Conservation (phyloP, 1,284 basidiomycete species). For the Pascua guehoae region DNA sequence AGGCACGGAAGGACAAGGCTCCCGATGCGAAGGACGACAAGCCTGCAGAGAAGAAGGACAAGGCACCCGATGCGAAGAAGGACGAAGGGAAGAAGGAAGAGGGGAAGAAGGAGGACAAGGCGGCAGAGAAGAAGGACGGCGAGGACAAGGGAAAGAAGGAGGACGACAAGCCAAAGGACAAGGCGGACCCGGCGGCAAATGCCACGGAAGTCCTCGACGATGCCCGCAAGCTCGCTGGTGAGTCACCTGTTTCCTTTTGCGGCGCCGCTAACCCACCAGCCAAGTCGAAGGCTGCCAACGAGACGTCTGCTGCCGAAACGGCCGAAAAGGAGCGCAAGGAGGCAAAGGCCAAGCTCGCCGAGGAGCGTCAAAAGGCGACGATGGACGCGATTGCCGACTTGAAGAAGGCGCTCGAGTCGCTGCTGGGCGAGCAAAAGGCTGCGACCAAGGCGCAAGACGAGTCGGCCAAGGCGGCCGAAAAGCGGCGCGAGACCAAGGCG, state of each 20-base stretch:
- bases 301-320: neutral
- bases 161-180: neutral
- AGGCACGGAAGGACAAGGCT: neutral
- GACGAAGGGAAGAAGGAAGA: constrained; percentile 48
- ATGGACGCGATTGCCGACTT: constrained; percentile 37
- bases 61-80: constrained; percentile 44
- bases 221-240: constrained; percentile 1
- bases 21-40: constrained; percentile 7
- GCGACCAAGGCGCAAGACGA: constrained; percentile 31
- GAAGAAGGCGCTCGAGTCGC: constrained; percentile 33
- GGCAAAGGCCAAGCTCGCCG: constrained; percentile 26
- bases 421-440: constrained; percentile 35
- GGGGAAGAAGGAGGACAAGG: constrained; percentile 29
- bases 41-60: neutral
- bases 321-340: constrained; percentile 5
- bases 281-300: constrained; percentile 1
- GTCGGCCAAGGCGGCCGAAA: constrained; percentile 31
- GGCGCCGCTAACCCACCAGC: neutral
- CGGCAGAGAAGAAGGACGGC: constrained; percentile 43
- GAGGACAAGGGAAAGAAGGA: constrained; percentile 40
- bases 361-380: constrained; percentile 37
- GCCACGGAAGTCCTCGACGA: neutral
- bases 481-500: constrained; percentile 37
- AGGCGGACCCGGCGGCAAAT: neutral
- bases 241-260: neutral